These are phyloP conservation scores for Alternaria angustiovoidea DNA, from an alignment of 2,329 filamentous ascomycete genomes.

Conservation along the genomic window DNA sequence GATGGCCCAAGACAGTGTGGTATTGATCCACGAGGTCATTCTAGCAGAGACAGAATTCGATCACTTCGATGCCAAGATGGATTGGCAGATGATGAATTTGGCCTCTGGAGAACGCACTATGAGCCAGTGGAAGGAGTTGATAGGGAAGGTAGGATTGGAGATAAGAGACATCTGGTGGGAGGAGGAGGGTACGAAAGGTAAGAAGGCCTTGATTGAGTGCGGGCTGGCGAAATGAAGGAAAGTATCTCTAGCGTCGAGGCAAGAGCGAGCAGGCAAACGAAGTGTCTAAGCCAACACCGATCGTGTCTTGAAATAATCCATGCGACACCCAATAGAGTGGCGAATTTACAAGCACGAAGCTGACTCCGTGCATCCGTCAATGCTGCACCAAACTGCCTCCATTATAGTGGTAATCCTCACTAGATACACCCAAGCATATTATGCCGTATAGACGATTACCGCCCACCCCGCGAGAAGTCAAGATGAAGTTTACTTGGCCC, in stretches of 20 bases:
- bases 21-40: constrained; percentile 56
- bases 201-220: constrained; percentile 1
- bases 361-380: not conserved
- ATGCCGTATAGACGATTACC: not conserved
- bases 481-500: not conserved
- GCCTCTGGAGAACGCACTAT: constrained; percentile 52
- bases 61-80: constrained; percentile 44
- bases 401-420: not conserved
- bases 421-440: not conserved
- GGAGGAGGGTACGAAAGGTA: constrained; percentile 8
- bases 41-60: constrained; percentile 47
- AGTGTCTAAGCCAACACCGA: not conserved
- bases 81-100: constrained; percentile 55
- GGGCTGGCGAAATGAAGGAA: not conserved
- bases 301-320: fast-evolving
- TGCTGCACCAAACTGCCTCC: not conserved
- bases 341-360: not conserved
- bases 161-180: constrained; percentile 47
- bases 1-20: constrained; percentile 46
- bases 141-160: constrained; percentile 46
- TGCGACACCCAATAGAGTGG: not conserved
- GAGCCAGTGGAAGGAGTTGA: constrained; percentile 48
- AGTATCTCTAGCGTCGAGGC: not conserved
- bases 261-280: not conserved
- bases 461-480: not conserved